These are phyloP conservation scores for Backusella australiensis DNA, from an alignment of 192 early-diverging fungal species.

Conservation along the genomic window DNA sequence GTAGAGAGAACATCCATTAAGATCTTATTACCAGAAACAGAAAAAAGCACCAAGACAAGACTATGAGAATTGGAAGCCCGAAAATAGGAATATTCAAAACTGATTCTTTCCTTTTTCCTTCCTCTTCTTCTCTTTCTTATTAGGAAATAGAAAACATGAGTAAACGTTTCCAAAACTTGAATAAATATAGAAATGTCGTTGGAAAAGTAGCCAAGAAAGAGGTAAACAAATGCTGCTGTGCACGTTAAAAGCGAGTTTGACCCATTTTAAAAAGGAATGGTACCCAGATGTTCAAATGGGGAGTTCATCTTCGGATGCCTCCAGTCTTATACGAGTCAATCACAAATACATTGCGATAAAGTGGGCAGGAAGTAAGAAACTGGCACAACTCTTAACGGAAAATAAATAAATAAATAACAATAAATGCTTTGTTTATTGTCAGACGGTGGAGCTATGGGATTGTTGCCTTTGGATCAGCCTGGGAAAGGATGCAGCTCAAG, in stretches of 20 bases:
- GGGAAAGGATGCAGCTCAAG: constrained; percentile 22
- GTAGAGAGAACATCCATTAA: too few relatives aligned
- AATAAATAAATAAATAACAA: neutral
- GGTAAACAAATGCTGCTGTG: constrained; percentile 11
- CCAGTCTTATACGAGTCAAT: constrained; percentile 20
- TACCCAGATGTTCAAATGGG: constrained; percentile 22
- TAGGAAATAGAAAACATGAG: constrained; percentile 17
- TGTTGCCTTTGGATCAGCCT: constrained; percentile 19
- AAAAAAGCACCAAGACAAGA: too few relatives aligned
- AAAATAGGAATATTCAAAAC: too few relatives aligned
- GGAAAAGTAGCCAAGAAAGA: constrained; percentile 43
- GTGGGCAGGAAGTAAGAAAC: constrained; percentile 24
- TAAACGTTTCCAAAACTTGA: constrained; percentile 30
- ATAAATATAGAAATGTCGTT: constrained; percentile 47
- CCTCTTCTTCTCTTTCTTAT: neutral
- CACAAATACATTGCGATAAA: constrained; percentile 20
- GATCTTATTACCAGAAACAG: too few relatives aligned
- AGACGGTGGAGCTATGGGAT: constrained; percentile 26
- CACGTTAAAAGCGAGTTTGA: neutral
- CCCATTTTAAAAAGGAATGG: constrained; percentile 19
- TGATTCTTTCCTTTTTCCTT: neutral
- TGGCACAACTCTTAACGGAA: too few relatives aligned
- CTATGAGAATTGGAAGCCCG: too few relatives aligned
- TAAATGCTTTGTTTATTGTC: neutral
- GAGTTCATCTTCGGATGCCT: constrained; percentile 21